Evolutionary conservation across 495 filamentous ascomycete genomes (phyloP).

Genomic region (Cercophora sp.): DNA sequence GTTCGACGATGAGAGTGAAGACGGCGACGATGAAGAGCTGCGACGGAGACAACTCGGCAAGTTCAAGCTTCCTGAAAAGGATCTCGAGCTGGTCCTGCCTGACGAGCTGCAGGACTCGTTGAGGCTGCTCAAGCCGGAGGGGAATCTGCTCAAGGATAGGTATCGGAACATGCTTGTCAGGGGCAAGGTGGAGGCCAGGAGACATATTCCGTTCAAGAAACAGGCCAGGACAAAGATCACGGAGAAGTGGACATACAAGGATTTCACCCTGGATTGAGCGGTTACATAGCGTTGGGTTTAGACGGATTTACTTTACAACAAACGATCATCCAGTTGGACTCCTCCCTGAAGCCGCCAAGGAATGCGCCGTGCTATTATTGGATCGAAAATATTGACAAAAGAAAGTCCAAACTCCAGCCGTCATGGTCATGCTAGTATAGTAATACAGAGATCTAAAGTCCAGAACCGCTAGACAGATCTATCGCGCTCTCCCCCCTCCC

Average conservation of each 20-base stretch:
- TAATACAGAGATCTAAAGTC: no score
- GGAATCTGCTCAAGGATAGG: slow-evolving; percentile 84
- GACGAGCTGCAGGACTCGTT: slow-evolving; percentile 93
- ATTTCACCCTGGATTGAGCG: slow-evolving; percentile 50
- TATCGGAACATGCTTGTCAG: slow-evolving; percentile 84
- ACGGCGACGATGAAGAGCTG: slow-evolving; percentile 59
- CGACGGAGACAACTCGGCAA: slow-evolving; percentile 76
- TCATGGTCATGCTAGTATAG: no score
- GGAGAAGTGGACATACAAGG: slow-evolving; percentile 97
- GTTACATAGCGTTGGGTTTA: background rate
- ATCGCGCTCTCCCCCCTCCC: no score
- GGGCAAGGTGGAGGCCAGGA: slow-evolving; percentile 82
- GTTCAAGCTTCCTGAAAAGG: slow-evolving; percentile 68
- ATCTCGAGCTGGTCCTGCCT: slow-evolving; percentile 82
- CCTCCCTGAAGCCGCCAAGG: no score
- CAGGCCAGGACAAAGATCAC: slow-evolving; percentile 73
- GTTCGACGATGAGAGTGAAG: slow-evolving; percentile 40
- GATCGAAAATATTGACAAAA: no score
- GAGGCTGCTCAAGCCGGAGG: slow-evolving; percentile 84
- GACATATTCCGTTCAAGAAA: slow-evolving; percentile 70
- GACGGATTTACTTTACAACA: no score
- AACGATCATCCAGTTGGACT: no score
- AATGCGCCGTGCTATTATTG: no score
- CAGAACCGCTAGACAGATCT: no score
- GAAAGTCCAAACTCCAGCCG: no score